Evolutionary conservation across 2,329 filamentous ascomycete species (phyloP).

Genomic region (Davidsoniella australis): DNA sequence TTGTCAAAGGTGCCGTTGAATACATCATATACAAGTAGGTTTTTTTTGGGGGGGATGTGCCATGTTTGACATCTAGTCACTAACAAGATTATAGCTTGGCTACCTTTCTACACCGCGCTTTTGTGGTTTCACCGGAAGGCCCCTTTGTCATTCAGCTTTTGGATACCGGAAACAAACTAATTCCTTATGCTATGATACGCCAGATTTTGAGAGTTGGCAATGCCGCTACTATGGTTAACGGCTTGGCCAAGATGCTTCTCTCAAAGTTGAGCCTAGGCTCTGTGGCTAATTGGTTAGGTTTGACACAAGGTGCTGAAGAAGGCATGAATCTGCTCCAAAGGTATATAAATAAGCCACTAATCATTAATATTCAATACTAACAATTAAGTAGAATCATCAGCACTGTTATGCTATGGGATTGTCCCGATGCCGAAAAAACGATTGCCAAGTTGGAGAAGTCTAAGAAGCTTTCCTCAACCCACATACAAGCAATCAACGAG

Average conservation of each 20-base stretch:
- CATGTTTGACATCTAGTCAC: neutral
- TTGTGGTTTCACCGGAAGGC: slow-evolving; percentile 58
- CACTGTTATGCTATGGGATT: slow-evolving; percentile 56
- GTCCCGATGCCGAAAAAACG: slow-evolving; percentile 48
- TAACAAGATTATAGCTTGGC: slow-evolving; percentile 35
- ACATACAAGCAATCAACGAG: slow-evolving; percentile 41
- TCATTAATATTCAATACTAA: slow-evolving; percentile 9
- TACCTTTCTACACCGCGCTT: slow-evolving; percentile 55
- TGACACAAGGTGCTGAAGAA: slow-evolving; percentile 54
- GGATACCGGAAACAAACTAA: slow-evolving; percentile 50
- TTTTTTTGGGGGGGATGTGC: neutral
- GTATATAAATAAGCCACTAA: slow-evolving; percentile 15
- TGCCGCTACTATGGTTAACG: slow-evolving; percentile 66
- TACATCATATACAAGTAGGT: slow-evolving; percentile 52
- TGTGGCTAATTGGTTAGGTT: slow-evolving; percentile 62
- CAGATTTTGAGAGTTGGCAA: slow-evolving; percentile 64
- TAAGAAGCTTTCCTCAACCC: slow-evolving; percentile 35
- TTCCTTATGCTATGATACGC: slow-evolving; percentile 55
- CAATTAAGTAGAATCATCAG: slow-evolving; percentile 44
- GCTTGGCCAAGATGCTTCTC: slow-evolving; percentile 53
- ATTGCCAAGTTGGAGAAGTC: slow-evolving; percentile 46
- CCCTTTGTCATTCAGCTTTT: slow-evolving; percentile 56
- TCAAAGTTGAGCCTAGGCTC: slow-evolving; percentile 62
- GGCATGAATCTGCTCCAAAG: slow-evolving; percentile 66
- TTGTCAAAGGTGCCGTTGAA: slow-evolving; percentile 47